Conservation (phyloP, 495 filamentous ascomycete genomes). For the Trichocladium antarcticum region DNA sequence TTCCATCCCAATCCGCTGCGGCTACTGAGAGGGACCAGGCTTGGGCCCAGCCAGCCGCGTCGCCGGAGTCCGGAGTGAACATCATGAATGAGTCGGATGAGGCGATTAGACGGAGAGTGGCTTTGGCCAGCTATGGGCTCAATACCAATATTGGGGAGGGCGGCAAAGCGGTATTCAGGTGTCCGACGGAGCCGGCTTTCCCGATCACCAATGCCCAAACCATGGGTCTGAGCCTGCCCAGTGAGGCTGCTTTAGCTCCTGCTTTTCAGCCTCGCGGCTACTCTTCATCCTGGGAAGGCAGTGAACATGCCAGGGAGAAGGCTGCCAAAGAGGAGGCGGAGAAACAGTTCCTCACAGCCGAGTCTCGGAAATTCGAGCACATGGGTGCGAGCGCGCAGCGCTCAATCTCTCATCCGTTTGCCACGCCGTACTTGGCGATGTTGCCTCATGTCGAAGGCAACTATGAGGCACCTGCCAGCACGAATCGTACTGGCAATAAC, state of each 20-base stretch:
- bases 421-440: not conserved
- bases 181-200: not conserved
- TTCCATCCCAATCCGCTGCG: not conserved
- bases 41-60: not conserved
- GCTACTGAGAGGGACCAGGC: not conserved
- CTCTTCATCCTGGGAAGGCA: constrained; percentile 9
- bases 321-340: constrained; percentile 8
- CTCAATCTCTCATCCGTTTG: constrained; percentile 1
- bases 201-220: constrained; percentile 8
- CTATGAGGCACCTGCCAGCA: not conserved
- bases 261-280: constrained; percentile 24
- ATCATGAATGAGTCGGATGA: constrained; percentile 2
- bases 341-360: not conserved
- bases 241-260: constrained; percentile 19
- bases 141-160: constrained; percentile 12
- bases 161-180: constrained; percentile 6
- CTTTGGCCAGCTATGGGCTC: not conserved
- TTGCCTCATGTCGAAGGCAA: not conserved
- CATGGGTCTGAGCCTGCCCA: constrained; percentile 17
- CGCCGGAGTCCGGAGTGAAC: not conserved
- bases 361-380: not conserved
- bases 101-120: constrained; percentile 1
- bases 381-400: not conserved
- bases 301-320: constrained; percentile 7
- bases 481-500: not conserved